Evolutionary conservation across 805 yeast genomes (phyloP), one percentile per base, ranked within the genome.

Genomic region (Sugiyamaella floridensis): DNA sequence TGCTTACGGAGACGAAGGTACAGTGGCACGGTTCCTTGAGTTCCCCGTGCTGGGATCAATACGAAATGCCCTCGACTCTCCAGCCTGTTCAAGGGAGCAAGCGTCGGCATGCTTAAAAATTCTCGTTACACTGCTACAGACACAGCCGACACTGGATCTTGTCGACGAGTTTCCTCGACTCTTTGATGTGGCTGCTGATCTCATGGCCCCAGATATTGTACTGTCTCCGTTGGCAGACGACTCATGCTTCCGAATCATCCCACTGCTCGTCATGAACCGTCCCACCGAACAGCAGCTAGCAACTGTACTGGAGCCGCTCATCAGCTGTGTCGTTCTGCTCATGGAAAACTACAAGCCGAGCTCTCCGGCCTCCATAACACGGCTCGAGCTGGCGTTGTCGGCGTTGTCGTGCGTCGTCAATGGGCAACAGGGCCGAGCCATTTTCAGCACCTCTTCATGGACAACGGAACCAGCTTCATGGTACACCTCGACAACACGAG

Each of bases 1-100:
- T 43, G 68, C 69, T 2, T 48, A 62, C 32, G 67, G 69, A 58
- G 15, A 48, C 37, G 53, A 55, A 8, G 51, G 42, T 2, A 42
- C 45, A 12, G 53, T 58, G 8, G 47, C 53, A 16, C 43, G 49
- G 37, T 51, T 60, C 20, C 34, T 60, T 19, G 43, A 44, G 16
- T 56, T 50, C 37, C 61, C 60, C 3, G 49, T 59, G 2, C 12
- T 60, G 15, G 55, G 41, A 15, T 40, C 54, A 6, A 47, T 60
- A 8, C 14, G 53, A 10, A 7, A 43, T n/a, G 49, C 43, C 26
- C 29, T 45, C 16, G 45, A 50, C 18, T 20, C 18, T 4, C 26
- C 37, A 2, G 28, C 50, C 5, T n/a, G 45, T 4, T 45, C 59
- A 9, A 43, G 49, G 4, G 52, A 54, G 15, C 45, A 58, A 26